phyloP scores from a whole-genome alignment of 768 basidiomycete species.

The Daedaleopsis sinensis region DNA sequence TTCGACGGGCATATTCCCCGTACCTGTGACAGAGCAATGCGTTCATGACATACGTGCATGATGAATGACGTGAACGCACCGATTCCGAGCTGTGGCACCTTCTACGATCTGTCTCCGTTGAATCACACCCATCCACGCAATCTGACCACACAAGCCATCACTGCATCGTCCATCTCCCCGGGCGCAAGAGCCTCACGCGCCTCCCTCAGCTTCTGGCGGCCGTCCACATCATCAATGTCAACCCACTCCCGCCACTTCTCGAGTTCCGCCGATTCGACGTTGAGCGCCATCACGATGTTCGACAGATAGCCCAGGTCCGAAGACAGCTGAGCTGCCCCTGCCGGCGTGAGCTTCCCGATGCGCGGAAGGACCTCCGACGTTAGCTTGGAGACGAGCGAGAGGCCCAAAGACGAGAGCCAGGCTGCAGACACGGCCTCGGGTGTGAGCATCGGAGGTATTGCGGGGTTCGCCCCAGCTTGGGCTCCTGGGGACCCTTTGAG shows the following conservation, averaged over 20 bases:
- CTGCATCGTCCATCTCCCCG: slow-evolving; percentile 16
- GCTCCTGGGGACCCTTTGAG: slow-evolving; percentile 29
- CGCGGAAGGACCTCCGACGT: slow-evolving; percentile 70
- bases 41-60: not conserved
- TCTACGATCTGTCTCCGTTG: too few relatives aligned
- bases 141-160: slow-evolving; percentile 21
- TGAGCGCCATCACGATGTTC: slow-evolving; percentile 88
- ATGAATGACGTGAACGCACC: not conserved
- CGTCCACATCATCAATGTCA: slow-evolving; percentile 58
- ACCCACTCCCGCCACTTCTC: slow-evolving; percentile 77
- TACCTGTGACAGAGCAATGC: not conserved
- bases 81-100: too few relatives aligned
- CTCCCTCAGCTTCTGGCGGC: slow-evolving; percentile 26
- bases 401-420: slow-evolving; percentile 92
- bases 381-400: slow-evolving; percentile 75
- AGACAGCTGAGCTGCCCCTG: slow-evolving; percentile 81
- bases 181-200: slow-evolving; percentile 4
- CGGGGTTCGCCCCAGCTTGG: slow-evolving; percentile 5
- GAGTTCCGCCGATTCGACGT: slow-evolving; percentile 82
- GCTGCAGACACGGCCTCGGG: slow-evolving; percentile 85
- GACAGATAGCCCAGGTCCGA: slow-evolving; percentile 89
- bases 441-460: slow-evolving; percentile 40
- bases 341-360: slow-evolving; percentile 60
- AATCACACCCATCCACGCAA: slow-evolving; percentile 25
- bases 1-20: too few relatives aligned